Base-by-base conservation (phyloP, 1,139 yeast genomes). In the Meyerozyma sp. region DNA sequence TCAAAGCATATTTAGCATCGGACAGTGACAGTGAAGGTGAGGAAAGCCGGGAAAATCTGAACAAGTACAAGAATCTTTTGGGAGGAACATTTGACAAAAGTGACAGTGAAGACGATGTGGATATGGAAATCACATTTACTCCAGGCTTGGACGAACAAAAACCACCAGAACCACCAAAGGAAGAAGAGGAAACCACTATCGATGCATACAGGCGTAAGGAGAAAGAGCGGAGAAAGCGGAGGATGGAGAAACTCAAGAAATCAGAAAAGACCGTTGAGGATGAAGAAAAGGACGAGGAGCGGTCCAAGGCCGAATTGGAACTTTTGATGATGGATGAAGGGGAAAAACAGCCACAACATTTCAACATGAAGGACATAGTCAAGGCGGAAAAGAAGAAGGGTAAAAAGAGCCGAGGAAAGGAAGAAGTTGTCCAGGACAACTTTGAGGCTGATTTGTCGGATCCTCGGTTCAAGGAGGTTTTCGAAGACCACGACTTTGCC, bases 51-150 rank as follows among this genome's bases (percentile, higher is more conserved):
- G 68, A 65, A 16, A 56, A 70, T 50, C 81, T 77, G 52, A 77
- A 74, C 49, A 88, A 84, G 58, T 85, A 90, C 61, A 80, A 81
- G 55, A 75, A 75, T 36, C 66, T 89, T 39, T 75, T 82, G 26
- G 82, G 81, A 8, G 68, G 70, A 7, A 67, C 76, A 23, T 64
- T 71, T 29, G 62, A 46, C 3, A 58, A 50, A 2, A 72, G 67
- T 5, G 78, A 68, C 3, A 77, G 69, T 5, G 85, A 78, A 27
- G 82, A 70, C 34, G 96, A 85, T 41, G 84, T 88, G 13, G 98
- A 91, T 58, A 85, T 93, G 90, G 98, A 93, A 61, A 87, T 94
- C 53, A 90, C 98, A 0, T 94, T 94, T 63, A 89, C 91, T 35
- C 97, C 98, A 2, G 97, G 91, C 5, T 66, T 89, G 42, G 78